A percentile compares a stretch with the other conserved stretches of the same genome.
Evolutionary conservation across 345 rosid species (phyloP).

Genomic region (Anastatica hierochuntica): DNA sequence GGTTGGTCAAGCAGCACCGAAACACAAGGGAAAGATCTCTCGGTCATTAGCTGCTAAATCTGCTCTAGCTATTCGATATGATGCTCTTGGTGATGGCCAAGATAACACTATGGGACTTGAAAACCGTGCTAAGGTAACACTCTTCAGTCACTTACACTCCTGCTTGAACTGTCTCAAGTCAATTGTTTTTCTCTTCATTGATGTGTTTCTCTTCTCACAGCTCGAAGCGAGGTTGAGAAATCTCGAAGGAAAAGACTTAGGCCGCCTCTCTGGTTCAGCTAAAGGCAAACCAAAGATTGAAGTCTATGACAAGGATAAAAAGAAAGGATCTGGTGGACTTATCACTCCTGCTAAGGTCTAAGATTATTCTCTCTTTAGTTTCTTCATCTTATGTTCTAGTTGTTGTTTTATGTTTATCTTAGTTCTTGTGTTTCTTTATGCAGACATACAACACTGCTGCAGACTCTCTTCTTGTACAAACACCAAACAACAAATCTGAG

Average conservation of each 20-base stretch:
- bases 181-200: background rate
- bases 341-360: slow-evolving; percentile 76
- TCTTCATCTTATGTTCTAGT: background rate
- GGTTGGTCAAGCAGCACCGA: slow-evolving; percentile 70
- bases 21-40: slow-evolving; percentile 70
- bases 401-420: background rate
- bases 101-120: slow-evolving; percentile 67
- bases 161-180: background rate
- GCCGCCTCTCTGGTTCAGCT: slow-evolving; percentile 70
- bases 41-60: slow-evolving; percentile 71
- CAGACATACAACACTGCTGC: slow-evolving; percentile 77
- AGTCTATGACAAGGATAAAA: slow-evolving; percentile 72
- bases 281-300: slow-evolving; percentile 90
- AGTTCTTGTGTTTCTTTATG: background rate
- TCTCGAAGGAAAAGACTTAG: slow-evolving; percentile 73
- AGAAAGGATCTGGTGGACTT: slow-evolving; percentile 56
- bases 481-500: slow-evolving; percentile 15
- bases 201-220: slow-evolving; percentile 25
- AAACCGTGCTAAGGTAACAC: slow-evolving; percentile 55
- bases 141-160: background rate
- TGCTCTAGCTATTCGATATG: slow-evolving; percentile 52
- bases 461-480: slow-evolving; percentile 54
- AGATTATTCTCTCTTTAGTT: background rate
- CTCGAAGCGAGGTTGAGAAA: slow-evolving; percentile 70
- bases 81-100: slow-evolving; percentile 69